A percentile compares a stretch with the other conserved stretches of the same genome.
Conservation (phyloP, 108 stramenopile species). For the Epipyxis sp. region DNA sequence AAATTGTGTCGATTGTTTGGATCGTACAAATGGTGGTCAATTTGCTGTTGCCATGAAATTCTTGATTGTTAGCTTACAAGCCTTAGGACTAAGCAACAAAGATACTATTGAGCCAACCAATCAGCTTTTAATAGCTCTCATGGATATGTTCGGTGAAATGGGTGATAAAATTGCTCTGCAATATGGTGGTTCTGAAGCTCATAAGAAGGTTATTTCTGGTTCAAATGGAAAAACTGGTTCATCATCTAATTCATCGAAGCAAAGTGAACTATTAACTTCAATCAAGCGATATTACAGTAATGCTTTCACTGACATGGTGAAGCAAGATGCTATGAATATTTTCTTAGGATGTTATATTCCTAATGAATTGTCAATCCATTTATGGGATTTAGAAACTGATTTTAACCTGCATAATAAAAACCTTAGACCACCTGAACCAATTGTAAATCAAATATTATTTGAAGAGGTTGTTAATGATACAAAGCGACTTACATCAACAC, state of each 20-base stretch:
- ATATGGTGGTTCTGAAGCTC: conserved; percentile 97
- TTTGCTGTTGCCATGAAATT: conserved; percentile 89
- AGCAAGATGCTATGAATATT: conserved; percentile 45
- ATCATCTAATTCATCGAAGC: conserved; percentile 43
- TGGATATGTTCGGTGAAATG: conserved; percentile 94
- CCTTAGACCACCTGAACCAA: conserved; percentile 7
- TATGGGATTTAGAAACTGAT: conserved; percentile 32
- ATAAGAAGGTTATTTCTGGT: conserved; percentile 73
- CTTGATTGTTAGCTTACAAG: conserved; percentile 80
- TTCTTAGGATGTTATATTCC: conserved; percentile 21
- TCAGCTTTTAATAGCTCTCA: conserved; percentile 73
- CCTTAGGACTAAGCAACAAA: conserved; percentile 75
- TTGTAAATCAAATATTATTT: conserved; percentile 8
- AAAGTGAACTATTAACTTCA: conserved; percentile 79
- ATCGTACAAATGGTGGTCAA: conserved; percentile 96
- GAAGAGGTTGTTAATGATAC: neutral
- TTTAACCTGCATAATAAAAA: neutral
- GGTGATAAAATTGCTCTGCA: conserved; percentile 94
- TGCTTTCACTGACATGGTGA: conserved; percentile 90
- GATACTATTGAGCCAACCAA: too few species aligned
- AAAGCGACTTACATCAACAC: neutral
- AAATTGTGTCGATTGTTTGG: conserved; percentile 95
- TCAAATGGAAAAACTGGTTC: conserved; percentile 35
- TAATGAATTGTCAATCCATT: neutral
- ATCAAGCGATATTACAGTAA: conserved; percentile 94